A percentile compares a stretch with the other conserved stretches of the same genome.
These are phyloP conservation scores for Stephania japonica DNA, from an alignment of 164 flowering plant species.

Conservation along the genomic window DNA sequence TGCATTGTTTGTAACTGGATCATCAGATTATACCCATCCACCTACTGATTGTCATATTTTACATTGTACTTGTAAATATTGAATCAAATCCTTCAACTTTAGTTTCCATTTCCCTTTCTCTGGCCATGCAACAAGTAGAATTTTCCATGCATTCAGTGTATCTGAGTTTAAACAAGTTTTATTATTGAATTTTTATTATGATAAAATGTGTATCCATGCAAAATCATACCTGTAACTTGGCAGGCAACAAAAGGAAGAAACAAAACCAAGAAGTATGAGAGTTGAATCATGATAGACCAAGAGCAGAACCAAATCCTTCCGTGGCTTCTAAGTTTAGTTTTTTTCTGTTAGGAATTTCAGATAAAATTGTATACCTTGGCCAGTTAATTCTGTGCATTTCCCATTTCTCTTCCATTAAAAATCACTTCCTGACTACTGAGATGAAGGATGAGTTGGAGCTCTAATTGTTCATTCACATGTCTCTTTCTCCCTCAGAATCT, in stretches of 20 bases:
- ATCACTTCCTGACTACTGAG: background rate
- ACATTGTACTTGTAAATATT: background rate
- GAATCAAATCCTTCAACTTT: background rate
- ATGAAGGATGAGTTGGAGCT: conserved; percentile 11
- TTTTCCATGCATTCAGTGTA: background rate
- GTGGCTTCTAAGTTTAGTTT: conserved; percentile 1
- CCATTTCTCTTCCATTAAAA: conserved; percentile 16
- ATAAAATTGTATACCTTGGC: background rate
- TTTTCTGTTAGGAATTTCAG: background rate
- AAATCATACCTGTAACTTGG: conserved; percentile 65
- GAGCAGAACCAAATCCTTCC: conserved; percentile 14
- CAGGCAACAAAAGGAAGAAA: conserved; percentile 36
- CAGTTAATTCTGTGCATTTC: background rate
- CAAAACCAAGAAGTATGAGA: conserved; percentile 25
- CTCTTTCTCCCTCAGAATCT: conserved; percentile 34
- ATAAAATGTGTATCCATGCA: background rate
- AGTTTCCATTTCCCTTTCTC: background rate
- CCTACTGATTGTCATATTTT: background rate
- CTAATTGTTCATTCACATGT: conserved; percentile 28
- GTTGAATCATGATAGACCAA: conserved; percentile 39
- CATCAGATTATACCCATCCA: background rate
- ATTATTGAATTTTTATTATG: background rate
- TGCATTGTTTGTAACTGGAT: background rate
- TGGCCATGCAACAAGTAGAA: background rate
- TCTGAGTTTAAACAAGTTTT: background rate